Base-by-base conservation (phyloP, 2,329 filamentous ascomycete species). In the Leptographium radiaticola region DNA sequence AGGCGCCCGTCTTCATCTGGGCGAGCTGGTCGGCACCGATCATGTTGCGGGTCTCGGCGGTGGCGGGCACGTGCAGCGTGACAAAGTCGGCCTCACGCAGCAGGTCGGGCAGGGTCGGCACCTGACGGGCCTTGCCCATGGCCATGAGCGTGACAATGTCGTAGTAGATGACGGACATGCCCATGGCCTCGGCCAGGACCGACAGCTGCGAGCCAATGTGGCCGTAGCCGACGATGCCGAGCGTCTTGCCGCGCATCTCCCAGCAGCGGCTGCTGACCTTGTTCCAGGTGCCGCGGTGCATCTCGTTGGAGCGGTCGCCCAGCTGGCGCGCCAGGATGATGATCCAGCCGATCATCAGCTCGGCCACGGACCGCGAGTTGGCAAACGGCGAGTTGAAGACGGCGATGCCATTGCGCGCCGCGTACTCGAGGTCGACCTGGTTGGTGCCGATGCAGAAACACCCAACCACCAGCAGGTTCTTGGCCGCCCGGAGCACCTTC, bases 401-500 rank as follows among this genome's bases (percentile, higher is more conserved):
- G 39, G 90, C 89, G 67, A 97, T 95, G 60, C 93, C 89, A 65
- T 87, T 81, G 61, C 79, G 77, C 49, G 89, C 89, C 34, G 89
- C 89, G 65, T 82, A 91, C 57, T 88, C 79, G 56, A 95, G 81
- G 67, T 95, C 85, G 60, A 95, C 89, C 69, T 95, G 89, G 73
- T 95, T 97, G 55, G 93, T 98, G 60, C 93, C 93, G 63, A 98
- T 98, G 70, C 93, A 98, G 79, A 98, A 98, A 74, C 93, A 98
- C 57, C 93, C 93, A 62, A 97, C 82, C 58, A 96, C 93, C 56
- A 97, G 86, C 53, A 98, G 79, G 68, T 96, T 95, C 74, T 90
- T 94, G 53, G 93, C 93, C 67, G 94, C 84, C 54, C 81, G 78
- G 57, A 98, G 78, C 33, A 98, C 87, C 64, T 83, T 84, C 58